Conservation (phyloP, 495 filamentous ascomycete species). For the Tuber aestivum region DNA sequence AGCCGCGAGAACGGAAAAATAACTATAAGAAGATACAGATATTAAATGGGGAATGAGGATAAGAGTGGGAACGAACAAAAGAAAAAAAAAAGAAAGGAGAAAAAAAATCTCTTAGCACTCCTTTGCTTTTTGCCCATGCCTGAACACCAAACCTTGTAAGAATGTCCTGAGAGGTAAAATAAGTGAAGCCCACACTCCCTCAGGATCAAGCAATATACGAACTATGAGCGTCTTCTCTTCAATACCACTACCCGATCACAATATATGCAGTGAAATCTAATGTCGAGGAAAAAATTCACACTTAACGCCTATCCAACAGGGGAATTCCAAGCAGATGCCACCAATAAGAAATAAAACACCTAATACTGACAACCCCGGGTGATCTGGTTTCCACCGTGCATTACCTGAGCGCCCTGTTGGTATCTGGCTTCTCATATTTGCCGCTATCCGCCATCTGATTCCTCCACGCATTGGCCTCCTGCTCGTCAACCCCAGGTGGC, state of each 20-base stretch:
- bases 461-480: constrained; percentile 38
- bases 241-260: neutral
- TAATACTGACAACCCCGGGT: neutral
- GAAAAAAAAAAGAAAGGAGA: neutral
- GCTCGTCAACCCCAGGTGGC: constrained; percentile 37
- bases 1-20: neutral
- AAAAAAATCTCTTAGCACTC: neutral
- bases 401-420: neutral
- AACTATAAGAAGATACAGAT: neutral
- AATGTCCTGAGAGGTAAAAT: neutral
- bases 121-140: neutral
- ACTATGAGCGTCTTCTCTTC: neutral
- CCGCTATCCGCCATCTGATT: constrained; percentile 40
- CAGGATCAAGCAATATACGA: neutral
- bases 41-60: neutral
- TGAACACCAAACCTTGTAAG: neutral
- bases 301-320: neutral
- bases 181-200: neutral
- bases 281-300: neutral
- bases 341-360: neutral
- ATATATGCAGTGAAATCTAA: constrained; percentile 6
- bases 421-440: constrained; percentile 34
- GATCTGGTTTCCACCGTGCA: neutral
- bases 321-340: neutral
- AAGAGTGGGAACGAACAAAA: neutral